A percentile compares a stretch with the other conserved stretches of the same genome.
phyloP scores from a whole-genome alignment of 148 eudicot species.

The Vaccinium myrtillus region DNA sequence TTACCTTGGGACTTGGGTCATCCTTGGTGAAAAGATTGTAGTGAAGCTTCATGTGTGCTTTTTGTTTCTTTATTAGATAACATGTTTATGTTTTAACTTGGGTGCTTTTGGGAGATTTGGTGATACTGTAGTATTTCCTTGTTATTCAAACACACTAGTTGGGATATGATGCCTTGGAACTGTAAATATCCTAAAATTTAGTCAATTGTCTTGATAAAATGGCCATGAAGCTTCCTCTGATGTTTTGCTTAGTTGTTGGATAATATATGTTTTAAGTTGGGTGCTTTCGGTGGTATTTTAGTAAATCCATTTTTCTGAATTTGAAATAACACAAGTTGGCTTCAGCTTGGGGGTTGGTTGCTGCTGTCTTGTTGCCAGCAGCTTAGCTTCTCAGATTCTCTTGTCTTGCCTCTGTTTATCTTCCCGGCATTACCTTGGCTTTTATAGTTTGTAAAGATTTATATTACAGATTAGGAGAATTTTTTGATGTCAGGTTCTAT shows the following conservation, averaged over 20 bases:
- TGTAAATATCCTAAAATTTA: background rate
- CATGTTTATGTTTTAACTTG: background rate
- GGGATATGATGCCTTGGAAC: background rate
- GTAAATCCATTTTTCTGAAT: background rate
- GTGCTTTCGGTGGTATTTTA: background rate
- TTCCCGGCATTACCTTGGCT: background rate
- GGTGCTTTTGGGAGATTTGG: background rate
- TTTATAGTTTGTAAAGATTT: background rate
- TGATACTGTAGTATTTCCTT: background rate
- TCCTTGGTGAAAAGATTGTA: background rate
- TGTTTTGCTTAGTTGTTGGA: background rate
- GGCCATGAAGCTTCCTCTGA: background rate
- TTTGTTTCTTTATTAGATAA: background rate
- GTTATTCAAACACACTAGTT: background rate
- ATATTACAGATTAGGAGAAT: background rate
- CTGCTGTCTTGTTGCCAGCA: background rate
- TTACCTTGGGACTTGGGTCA: background rate
- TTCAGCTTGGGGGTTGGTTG: background rate
- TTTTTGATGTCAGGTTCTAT: conserved; percentile 56
- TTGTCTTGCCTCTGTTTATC: background rate
- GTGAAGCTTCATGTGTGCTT: background rate
- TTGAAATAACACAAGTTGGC: background rate
- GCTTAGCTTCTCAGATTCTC: background rate
- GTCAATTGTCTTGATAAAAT: background rate
- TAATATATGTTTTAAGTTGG: background rate